A percentile compares a stretch with the other conserved stretches of the same genome.
phyloP scores from a whole-genome alignment of 208 protist species.

The Acanthamoeba rhysodes region DNA sequence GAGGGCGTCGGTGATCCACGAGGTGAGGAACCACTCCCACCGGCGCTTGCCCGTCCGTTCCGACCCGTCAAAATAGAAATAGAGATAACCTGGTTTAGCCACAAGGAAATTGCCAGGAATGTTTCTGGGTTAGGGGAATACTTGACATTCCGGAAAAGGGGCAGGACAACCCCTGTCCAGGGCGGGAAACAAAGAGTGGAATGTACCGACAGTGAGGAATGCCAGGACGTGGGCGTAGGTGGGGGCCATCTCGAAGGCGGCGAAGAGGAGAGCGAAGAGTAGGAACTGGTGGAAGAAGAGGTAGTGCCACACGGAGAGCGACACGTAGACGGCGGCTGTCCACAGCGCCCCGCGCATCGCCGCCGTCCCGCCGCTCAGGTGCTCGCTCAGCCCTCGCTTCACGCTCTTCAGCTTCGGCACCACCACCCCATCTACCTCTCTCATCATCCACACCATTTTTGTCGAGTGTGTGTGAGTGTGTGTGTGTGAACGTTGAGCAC shows the following conservation, averaged over 20 bases:
- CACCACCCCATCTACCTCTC: background rate
- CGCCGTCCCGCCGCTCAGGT: background rate
- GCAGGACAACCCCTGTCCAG: background rate
- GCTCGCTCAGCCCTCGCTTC: background rate
- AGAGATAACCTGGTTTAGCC: background rate
- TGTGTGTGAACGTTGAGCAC: too few relatives aligned
- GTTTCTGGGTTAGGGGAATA: too few relatives aligned
- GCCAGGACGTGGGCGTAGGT: background rate
- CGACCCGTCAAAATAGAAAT: constrained; percentile 1
- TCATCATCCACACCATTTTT: background rate
- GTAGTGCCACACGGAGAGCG: constrained; percentile 40
- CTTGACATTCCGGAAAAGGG: background rate
- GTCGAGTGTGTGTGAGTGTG: too few relatives aligned
- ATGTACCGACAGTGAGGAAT: background rate
- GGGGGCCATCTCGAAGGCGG: background rate
- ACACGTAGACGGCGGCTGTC: background rate
- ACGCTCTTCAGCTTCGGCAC: background rate
- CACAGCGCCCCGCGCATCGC: background rate
- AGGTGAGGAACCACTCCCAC: constrained; percentile 38
- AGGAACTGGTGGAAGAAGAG: constrained; percentile 66
- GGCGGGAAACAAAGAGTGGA: background rate
- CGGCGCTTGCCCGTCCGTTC: constrained; percentile 2
- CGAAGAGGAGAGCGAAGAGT: background rate
- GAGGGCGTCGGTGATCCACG: background rate
- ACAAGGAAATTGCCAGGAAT: background rate